These are phyloP conservation scores for Stenogyne calaminthoides DNA, from an alignment of 305 asterid genomes.

Conservation along the genomic window DNA sequence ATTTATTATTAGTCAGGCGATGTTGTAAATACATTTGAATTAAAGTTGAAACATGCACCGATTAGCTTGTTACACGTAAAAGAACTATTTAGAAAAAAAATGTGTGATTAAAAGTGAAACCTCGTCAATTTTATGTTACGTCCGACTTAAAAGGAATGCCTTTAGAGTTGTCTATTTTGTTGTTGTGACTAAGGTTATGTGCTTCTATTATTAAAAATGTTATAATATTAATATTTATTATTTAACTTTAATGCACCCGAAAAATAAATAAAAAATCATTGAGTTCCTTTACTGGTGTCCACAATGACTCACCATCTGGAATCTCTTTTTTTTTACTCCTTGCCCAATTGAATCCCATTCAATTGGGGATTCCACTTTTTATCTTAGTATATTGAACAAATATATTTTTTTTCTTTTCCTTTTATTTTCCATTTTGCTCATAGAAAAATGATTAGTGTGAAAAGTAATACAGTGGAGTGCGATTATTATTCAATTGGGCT, in stretches of 20 bases:
- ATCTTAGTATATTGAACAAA: constrained; percentile 22
- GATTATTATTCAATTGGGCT: too few species aligned
- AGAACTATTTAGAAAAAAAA: not conserved
- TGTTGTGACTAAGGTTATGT: constrained; percentile 12
- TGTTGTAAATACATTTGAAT: too few species aligned
- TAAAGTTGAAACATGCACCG: not conserved
- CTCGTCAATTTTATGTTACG: not conserved
- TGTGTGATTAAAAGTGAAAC: not conserved
- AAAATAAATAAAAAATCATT: not conserved
- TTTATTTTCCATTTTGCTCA: not conserved
- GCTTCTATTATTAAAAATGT: not conserved
- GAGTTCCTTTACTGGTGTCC: constrained; percentile 16
- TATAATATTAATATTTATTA: too few species aligned
- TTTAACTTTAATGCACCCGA: not conserved
- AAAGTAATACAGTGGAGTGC: too few species aligned
- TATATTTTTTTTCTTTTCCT: not conserved
- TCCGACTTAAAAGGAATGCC: constrained; percentile 5
- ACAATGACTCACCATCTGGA: constrained; percentile 19
- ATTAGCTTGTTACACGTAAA: not conserved
- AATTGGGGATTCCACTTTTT: not conserved
- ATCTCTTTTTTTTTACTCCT: not conserved
- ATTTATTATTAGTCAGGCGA: too few species aligned
- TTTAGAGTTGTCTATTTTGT: constrained; percentile 4
- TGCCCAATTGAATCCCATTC: not conserved
- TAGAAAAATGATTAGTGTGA: not conserved